phyloP scores from a whole-genome alignment of 2,329 filamentous ascomycete genomes.

The Neofusicoccum parvum region DNA sequence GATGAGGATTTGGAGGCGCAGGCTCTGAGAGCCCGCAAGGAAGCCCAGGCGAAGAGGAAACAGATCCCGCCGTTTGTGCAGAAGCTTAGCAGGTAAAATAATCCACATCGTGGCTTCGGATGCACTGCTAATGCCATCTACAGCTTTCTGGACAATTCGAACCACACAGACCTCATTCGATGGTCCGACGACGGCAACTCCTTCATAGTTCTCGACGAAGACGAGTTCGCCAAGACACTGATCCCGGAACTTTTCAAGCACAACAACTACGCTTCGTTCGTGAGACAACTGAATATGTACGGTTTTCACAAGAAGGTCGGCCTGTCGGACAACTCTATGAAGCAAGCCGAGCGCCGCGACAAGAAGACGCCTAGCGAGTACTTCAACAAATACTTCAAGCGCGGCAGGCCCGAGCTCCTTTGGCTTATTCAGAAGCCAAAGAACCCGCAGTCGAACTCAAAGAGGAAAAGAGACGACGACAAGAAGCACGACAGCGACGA shows the following conservation, averaged over 20 bases:
- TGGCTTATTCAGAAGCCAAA: constrained; percentile 98
- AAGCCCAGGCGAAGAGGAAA: constrained; percentile 87
- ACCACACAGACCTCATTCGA: constrained; percentile 91
- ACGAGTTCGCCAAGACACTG: constrained; percentile 75
- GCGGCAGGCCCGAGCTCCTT: constrained; percentile 85
- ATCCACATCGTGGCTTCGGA: neutral
- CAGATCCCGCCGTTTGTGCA: constrained; percentile 97
- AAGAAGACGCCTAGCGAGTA: constrained; percentile 99
- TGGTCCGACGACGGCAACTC: constrained; percentile 97
- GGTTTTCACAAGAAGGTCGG: constrained; percentile 59
- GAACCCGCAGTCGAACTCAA: constrained; percentile 58
- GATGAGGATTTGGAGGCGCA: constrained; percentile 78
- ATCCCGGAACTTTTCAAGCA: constrained; percentile 79
- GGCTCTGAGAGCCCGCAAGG: constrained; percentile 80
- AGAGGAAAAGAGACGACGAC: constrained; percentile 57
- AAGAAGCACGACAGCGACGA: constrained; percentile 76
- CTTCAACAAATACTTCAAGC: constrained; percentile 93
- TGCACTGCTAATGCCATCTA: constrained; percentile 25
- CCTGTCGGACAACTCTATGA: constrained; percentile 97
- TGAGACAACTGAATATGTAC: constrained; percentile 67
- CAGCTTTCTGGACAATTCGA: constrained; percentile 90
- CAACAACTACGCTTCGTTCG: constrained; percentile 78
- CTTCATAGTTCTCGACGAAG: constrained; percentile 94
- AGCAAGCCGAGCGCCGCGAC: constrained; percentile 93
- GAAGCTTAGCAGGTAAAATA: constrained; percentile 86